Conservation (phyloP, 768 basidiomycete species). For the Cytidiella melzeri region DNA sequence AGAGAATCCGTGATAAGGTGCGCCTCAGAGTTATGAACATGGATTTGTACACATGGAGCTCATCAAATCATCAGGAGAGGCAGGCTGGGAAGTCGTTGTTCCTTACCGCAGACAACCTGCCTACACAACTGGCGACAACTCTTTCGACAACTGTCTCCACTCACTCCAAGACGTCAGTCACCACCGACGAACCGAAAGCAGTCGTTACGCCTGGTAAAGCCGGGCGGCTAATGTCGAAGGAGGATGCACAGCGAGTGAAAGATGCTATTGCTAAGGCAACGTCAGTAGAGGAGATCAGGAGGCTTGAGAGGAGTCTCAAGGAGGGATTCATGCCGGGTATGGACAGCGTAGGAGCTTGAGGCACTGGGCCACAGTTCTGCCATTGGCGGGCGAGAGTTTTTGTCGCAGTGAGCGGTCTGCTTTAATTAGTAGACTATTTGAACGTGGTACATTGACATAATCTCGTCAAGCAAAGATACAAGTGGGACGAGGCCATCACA, state of each 20-base stretch:
- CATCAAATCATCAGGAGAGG: slow-evolving; percentile 54
- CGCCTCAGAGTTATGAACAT: slow-evolving; percentile 22
- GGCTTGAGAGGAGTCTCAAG: slow-evolving; percentile 72
- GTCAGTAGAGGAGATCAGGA: slow-evolving; percentile 83
- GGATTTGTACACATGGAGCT: slow-evolving; percentile 4
- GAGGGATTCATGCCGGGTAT: slow-evolving; percentile 81
- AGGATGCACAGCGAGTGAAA: slow-evolving; percentile 83
- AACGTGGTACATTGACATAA: slow-evolving; percentile 5
- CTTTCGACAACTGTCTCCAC: slow-evolving; percentile 70
- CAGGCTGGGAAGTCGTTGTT: slow-evolving; percentile 68
- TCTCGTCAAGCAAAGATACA: background rate
- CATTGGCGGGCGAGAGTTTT: no score
- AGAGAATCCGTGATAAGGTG: slow-evolving; percentile 93
- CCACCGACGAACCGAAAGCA: slow-evolving; percentile 75
- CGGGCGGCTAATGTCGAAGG: slow-evolving; percentile 85
- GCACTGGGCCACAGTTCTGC: no score
- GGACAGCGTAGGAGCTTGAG: slow-evolving; percentile 73
- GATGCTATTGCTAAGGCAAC: slow-evolving; percentile 87
- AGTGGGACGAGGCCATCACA: background rate
- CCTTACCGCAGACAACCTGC: slow-evolving; percentile 71
- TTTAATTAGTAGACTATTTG: slow-evolving; percentile 5
- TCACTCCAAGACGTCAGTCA: slow-evolving; percentile 53
- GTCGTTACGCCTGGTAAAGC: slow-evolving; percentile 55
- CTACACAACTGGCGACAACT: slow-evolving; percentile 74
- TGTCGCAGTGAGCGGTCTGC: no score